These are phyloP conservation scores for Suillus americanus DNA, from an alignment of 768 basidiomycete genomes.

Conservation along the genomic window DNA sequence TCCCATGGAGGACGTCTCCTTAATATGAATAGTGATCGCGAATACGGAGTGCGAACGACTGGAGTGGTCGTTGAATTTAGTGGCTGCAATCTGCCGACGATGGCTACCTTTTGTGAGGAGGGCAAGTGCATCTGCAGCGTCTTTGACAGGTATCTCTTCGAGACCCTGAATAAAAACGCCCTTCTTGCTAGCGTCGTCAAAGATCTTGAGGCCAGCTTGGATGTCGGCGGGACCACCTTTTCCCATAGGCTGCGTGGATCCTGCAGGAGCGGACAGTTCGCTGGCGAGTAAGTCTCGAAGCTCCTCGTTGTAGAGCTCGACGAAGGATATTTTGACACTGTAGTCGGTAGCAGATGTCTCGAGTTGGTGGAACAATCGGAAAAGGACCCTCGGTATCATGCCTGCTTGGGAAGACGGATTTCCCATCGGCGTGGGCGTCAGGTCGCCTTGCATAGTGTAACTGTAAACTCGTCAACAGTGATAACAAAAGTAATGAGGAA, in stretches of 20 bases:
- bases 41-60: conserved; percentile 98
- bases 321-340: conserved; percentile 89
- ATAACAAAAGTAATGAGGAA: conserved; percentile 3
- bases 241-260: conserved; percentile 78
- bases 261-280: conserved; percentile 71
- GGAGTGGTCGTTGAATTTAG: conserved; percentile 97
- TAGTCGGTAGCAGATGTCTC: conserved; percentile 78
- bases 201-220: conserved; percentile 77
- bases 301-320: conserved; percentile 98
- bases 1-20: conserved; percentile 72
- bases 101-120: conserved; percentile 88
- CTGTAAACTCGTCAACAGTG: conserved; percentile 36
- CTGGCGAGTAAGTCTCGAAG: conserved; percentile 86
- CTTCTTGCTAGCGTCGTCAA: conserved; percentile 85
- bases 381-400: conserved; percentile 92
- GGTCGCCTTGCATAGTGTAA: conserved; percentile 97
- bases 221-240: conserved; percentile 50
- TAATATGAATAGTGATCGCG: conserved; percentile 91
- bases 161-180: conserved; percentile 94
- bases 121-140: conserved; percentile 77
- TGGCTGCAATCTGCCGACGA: conserved; percentile 89
- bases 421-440: conserved; percentile 77
- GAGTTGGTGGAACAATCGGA: conserved; percentile 87
- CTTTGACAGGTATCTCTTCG: conserved; percentile 85
- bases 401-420: conserved; percentile 89